These are phyloP conservation scores for Stephanodiscus triporus DNA, from an alignment of 108 stramenopile genomes.

Conservation along the genomic window DNA sequence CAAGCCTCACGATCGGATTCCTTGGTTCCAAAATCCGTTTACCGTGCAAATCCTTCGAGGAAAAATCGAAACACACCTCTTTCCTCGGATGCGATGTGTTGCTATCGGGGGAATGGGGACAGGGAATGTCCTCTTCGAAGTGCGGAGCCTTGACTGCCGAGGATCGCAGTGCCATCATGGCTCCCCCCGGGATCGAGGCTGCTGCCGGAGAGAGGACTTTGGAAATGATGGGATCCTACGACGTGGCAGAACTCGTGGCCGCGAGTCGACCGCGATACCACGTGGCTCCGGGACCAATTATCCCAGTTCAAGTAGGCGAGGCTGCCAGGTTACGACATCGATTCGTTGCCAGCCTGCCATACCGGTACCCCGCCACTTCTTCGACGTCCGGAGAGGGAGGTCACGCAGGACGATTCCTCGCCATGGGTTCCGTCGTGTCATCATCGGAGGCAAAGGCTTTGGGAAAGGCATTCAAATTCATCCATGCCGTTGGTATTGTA, in stretches of 20 bases:
- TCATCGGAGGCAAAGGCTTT: conserved; percentile 40
- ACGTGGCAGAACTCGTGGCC: conserved; percentile 78
- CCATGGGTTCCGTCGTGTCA: conserved; percentile 57
- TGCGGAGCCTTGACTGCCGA: conserved; percentile 28
- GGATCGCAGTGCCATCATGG: conserved; percentile 25
- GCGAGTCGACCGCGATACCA: conserved; percentile 78
- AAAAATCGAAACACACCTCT: conserved; percentile 53
- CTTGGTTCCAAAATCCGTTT: conserved; percentile 32
- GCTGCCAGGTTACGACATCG: conserved; percentile 19
- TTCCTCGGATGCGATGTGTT: conserved; percentile 79
- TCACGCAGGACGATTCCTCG: conserved; percentile 79
- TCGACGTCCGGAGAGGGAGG: conserved; percentile 18
- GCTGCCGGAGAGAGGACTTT: not conserved
- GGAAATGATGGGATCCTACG: conserved; percentile 54
- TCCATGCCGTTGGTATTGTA: conserved; percentile 85
- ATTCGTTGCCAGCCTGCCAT: conserved; percentile 55
- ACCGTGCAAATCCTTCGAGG: conserved; percentile 37
- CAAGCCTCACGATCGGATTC: conserved; percentile 37
- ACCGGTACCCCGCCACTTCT: conserved; percentile 51
- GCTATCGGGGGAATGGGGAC: conserved; percentile 77
- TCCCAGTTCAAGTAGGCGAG: conserved; percentile 12
- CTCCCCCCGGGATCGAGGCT: not conserved
- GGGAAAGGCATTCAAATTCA: conserved; percentile 70
- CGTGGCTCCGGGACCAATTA: conserved; percentile 44
- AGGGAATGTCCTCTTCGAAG: conserved; percentile 77